These are phyloP conservation scores for Musa itinerans DNA, from an alignment of 176 grass and related monocot genomes.

Conservation along the genomic window DNA sequence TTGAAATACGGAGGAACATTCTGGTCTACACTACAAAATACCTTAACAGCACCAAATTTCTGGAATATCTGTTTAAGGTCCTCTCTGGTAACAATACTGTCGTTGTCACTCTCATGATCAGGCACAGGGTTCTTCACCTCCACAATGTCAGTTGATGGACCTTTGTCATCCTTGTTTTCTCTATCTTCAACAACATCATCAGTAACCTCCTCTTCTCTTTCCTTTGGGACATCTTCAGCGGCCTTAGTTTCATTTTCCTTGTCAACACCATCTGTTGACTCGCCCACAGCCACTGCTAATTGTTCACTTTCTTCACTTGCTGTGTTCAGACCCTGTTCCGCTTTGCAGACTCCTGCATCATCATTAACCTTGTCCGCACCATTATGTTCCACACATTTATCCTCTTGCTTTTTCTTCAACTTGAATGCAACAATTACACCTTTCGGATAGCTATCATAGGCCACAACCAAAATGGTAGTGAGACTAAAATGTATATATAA, in stretches of 20 bases:
- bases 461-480: conserved; percentile 11
- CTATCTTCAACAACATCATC: conserved; percentile 16
- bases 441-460: conserved; percentile 59
- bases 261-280: conserved; percentile 25
- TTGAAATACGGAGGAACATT: neutral
- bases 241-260: conserved; percentile 20
- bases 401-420: conserved; percentile 47
- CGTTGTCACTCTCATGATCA: conserved; percentile 25
- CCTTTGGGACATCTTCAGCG: conserved; percentile 9
- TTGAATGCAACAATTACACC: conserved; percentile 82
- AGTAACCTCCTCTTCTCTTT: conserved; percentile 12
- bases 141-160: conserved; percentile 22
- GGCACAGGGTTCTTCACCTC: no score
- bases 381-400: conserved; percentile 28
- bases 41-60: conserved; percentile 88
- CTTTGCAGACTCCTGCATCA: conserved; percentile 9
- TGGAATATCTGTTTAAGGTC: conserved; percentile 57
- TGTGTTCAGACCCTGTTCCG: conserved; percentile 21
- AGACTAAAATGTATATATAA: neutral
- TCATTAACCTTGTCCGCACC: conserved; percentile 31
- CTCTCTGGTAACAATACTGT: conserved; percentile 48
- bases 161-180: conserved; percentile 12
- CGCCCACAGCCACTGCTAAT: conserved; percentile 20
- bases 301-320: conserved; percentile 23
- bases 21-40: conserved; percentile 26